A percentile compares a stretch with the other conserved stretches of the same genome.
phyloP scores from a whole-genome alignment of 108 stramenopile species.

The Asterionellopsis glacialis region DNA sequence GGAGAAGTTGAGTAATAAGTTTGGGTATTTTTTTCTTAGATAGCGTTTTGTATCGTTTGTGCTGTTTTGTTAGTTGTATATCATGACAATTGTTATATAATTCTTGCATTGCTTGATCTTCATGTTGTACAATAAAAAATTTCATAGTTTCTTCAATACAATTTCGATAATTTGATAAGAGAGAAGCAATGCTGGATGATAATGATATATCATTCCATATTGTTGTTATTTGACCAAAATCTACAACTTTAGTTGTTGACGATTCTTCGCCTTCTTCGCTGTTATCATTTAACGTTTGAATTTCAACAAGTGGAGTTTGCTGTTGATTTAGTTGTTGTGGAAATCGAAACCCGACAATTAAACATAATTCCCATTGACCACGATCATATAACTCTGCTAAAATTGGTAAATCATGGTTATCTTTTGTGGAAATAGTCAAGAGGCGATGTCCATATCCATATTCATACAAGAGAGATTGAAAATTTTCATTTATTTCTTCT shows the following conservation, averaged over 20 bases:
- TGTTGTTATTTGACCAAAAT: slow-evolving; percentile 65
- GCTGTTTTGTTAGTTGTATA: slow-evolving; percentile 13
- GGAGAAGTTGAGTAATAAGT: slow-evolving; percentile 2
- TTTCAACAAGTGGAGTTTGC: slow-evolving; percentile 2
- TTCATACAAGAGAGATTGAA: neutral
- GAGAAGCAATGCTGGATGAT: neutral
- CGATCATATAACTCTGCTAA: slow-evolving; percentile 30
- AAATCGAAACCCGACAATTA: slow-evolving; percentile 17
- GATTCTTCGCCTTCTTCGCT: neutral
- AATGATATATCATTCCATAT: slow-evolving; percentile 37
- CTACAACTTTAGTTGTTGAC: slow-evolving; percentile 5
- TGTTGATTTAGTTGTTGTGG: slow-evolving; percentile 2
- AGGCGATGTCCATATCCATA: slow-evolving; percentile 12
- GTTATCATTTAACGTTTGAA: neutral
- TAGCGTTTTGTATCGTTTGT: slow-evolving; percentile 6
- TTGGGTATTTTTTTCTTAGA: slow-evolving; percentile 49
- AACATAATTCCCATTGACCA: slow-evolving; percentile 30
- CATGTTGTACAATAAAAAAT: slow-evolving; percentile 24
- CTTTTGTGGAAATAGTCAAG: neutral
- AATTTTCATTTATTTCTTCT: neutral
- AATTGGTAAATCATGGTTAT: slow-evolving; percentile 7
- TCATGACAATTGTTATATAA: slow-evolving; percentile 37
- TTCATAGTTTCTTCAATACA: slow-evolving; percentile 3
- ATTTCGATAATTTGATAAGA: neutral
- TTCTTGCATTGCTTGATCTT: slow-evolving; percentile 44